These are phyloP conservation scores for Clarireedia hainanense DNA, from an alignment of 2,329 filamentous ascomycete genomes.

Conservation along the genomic window DNA sequence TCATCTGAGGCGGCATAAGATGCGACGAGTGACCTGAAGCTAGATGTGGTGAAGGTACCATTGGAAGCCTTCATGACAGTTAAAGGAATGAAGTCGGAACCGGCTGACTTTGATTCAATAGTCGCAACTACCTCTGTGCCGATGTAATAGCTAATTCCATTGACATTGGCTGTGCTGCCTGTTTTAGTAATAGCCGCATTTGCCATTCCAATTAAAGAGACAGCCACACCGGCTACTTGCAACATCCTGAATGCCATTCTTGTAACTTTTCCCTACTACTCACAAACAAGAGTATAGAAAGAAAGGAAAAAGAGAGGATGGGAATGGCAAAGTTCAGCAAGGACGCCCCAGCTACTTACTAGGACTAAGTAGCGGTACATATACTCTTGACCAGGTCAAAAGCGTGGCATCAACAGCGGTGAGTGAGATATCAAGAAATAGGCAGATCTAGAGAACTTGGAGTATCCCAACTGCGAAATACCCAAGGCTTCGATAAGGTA, in stretches of 20 bases:
- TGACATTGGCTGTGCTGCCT: slow-evolving; percentile 15
- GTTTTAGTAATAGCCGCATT: slow-evolving; percentile 6
- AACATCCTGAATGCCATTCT: slow-evolving; percentile 6
- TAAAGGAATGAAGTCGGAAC: slow-evolving; percentile 21
- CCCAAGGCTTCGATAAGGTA: neutral
- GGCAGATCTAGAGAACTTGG: neutral
- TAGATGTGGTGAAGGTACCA: slow-evolving; percentile 14
- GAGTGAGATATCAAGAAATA: neutral
- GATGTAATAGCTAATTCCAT: slow-evolving; percentile 30
- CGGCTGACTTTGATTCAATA: slow-evolving; percentile 15
- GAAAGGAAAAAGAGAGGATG: too few relatives aligned
- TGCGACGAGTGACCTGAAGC: slow-evolving; percentile 16
- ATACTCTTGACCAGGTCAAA: neutral
- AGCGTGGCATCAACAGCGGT: neutral
- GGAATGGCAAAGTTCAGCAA: neutral
- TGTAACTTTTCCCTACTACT: neutral
- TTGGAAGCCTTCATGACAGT: slow-evolving; percentile 19
- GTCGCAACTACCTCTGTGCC: slow-evolving; percentile 18
- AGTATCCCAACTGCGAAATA: neutral
- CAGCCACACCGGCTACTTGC: neutral
- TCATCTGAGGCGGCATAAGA: slow-evolving; percentile 22
- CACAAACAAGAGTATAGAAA: neutral
- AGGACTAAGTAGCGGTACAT: neutral
- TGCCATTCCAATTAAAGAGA: slow-evolving; percentile 1
- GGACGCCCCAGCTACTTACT: neutral